Evolutionary conservation across 176 grass and related monocot genomes (phyloP), one percentile per base, ranked within the genome.

Genomic region (Oryza glumipatula): DNA sequence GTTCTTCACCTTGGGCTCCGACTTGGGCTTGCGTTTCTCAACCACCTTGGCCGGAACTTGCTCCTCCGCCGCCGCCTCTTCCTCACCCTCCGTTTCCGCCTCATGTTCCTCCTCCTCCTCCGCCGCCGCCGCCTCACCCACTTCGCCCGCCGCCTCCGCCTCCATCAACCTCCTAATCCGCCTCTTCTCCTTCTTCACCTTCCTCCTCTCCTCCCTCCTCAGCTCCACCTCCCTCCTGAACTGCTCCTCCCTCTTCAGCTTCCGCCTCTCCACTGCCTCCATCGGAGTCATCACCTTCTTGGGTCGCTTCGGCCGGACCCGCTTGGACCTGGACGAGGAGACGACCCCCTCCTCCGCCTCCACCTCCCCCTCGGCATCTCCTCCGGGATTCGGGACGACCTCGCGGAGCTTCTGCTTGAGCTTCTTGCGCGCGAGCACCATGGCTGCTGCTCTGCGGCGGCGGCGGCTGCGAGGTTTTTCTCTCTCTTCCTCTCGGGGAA

Each of bases 391-490:
- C 8, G 83, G 82, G 43, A 85, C 56, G 24, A 98, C 85, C 19
- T 43, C 52, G 22, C 66, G 80, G 22, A 95, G 68, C 91, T 88
- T 95, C 73, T 82, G 88, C 89, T 92, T 95, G 44, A 98, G 85
- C 89, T 95, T 98, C 85, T 95, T 93, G 39, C 92, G 91, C 15
- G 89, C 92, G 48, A 98, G 81, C 80, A 95, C 96, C 96, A 98
- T 98, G 48, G 58, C 67, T n/a, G 82, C 36, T 26, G 22, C 73
- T 80, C 3, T 61, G 33, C 8, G 6, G 39, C 39, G 6, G 39
- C 70, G 3, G 21, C 28, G 71, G 67, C n/a, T 67, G 75, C 43
- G 66, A 79, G 56, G 78, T 70, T 86, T 84, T 51, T 49, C 3
- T 5, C 39, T 8, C 39, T 41, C 39, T n/a, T 23, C 58, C 15